These are phyloP conservation scores for Dittrichia graveolens DNA, from an alignment of 129 eudicot genomes.

Conservation along the genomic window DNA sequence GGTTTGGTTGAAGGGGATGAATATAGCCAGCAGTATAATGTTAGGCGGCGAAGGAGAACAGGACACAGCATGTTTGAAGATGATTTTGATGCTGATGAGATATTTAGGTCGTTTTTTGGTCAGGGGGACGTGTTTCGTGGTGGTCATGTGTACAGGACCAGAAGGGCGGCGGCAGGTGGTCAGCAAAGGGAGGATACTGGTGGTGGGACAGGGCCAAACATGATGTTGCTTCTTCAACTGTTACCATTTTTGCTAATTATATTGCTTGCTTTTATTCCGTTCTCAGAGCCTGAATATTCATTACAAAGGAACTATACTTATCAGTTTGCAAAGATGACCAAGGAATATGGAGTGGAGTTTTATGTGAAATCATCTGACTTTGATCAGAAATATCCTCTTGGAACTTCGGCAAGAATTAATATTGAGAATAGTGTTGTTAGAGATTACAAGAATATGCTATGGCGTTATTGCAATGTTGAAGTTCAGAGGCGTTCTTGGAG, in stretches of 20 bases:
- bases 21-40: constrained; percentile 69
- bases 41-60: constrained; percentile 61
- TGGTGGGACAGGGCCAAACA: constrained; percentile 59
- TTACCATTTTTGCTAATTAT: constrained; percentile 79
- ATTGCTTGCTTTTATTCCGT: constrained; percentile 86
- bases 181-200: constrained; percentile 69
- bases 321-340: constrained; percentile 61
- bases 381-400: constrained; percentile 70
- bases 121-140: constrained; percentile 57
- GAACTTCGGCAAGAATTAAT: constrained; percentile 59
- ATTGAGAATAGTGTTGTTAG: constrained; percentile 69
- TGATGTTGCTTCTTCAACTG: constrained; percentile 73
- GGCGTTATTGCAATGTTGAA: constrained; percentile 86
- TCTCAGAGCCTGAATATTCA: constrained; percentile 87
- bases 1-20: constrained; percentile 86
- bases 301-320: constrained; percentile 84
- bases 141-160: constrained; percentile 67
- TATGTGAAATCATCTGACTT: constrained; percentile 78
- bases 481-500: constrained; percentile 96
- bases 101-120: constrained; percentile 85
- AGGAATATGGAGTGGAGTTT: constrained; percentile 73
- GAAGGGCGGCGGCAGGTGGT: constrained; percentile 41
- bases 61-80: constrained; percentile 65
- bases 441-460: constrained; percentile 82
- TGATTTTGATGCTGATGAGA: constrained; percentile 90